Conservation (phyloP, 2,329 filamentous ascomycete genomes). For the Ustilaginoidea virens region DNA sequence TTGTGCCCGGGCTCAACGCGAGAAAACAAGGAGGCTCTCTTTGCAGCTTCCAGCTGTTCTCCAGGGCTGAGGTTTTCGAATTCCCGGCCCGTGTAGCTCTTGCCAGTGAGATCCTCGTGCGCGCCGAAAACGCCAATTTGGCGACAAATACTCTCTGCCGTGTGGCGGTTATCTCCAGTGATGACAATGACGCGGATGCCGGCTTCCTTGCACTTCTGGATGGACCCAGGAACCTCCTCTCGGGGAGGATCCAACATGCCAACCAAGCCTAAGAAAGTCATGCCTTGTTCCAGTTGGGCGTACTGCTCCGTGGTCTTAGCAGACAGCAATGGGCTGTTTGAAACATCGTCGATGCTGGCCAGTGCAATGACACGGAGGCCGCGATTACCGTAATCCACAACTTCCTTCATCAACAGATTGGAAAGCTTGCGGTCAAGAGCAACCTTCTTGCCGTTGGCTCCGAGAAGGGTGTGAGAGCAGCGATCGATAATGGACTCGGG, state of each 20-base stretch:
- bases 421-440: slow-evolving; percentile 53
- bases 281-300: slow-evolving; percentile 72
- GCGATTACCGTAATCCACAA: slow-evolving; percentile 79
- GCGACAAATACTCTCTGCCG: slow-evolving; percentile 92
- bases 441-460: slow-evolving; percentile 63
- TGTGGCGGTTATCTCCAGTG: slow-evolving; percentile 95
- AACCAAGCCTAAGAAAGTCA: slow-evolving; percentile 86
- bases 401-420: slow-evolving; percentile 58
- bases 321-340: slow-evolving; percentile 51
- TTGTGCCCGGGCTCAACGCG: slow-evolving; percentile 93
- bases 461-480: slow-evolving; percentile 69
- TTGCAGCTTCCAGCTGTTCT: slow-evolving; percentile 73
- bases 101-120: slow-evolving; percentile 70
- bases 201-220: slow-evolving; percentile 77
- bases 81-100: slow-evolving; percentile 89
- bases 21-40: slow-evolving; percentile 81
- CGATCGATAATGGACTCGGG: slow-evolving; percentile 89
- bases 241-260: slow-evolving; percentile 96
- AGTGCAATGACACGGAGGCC: slow-evolving; percentile 92
- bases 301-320: slow-evolving; percentile 81
- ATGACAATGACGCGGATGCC: slow-evolving; percentile 97
- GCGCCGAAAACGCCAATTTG: slow-evolving; percentile 86
- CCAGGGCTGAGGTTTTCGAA: slow-evolving; percentile 71
- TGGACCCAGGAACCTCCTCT: slow-evolving; percentile 74
- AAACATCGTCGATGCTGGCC: slow-evolving; percentile 66